Evolutionary conservation across 2,329 filamentous ascomycete species (phyloP), one percentile per base, ranked within the genome.

Genomic region (Chaetothyriales sp.): DNA sequence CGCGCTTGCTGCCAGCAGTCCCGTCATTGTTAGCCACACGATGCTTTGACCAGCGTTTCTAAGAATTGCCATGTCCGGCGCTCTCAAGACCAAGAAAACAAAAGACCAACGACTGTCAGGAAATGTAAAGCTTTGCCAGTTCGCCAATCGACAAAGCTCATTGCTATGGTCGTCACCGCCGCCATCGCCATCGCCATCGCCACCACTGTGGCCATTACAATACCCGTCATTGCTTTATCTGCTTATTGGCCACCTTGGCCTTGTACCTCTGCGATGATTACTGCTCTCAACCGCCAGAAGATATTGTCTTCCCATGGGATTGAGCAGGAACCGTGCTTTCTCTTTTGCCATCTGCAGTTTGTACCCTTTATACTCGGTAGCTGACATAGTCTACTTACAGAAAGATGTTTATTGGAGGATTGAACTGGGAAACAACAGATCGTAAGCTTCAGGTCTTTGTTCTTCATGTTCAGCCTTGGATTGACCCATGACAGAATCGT

Each of bases 361-460:
- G 12, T 39, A 39, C 15, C 32, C 15, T 15, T 15, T 12, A 26
- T 45, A 15, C 44, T 57, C 51, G 45, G 54, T 57, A 53, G 53
- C 66, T 70, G 60, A 68, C 63, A 56, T 51, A 56, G 55, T 53
- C 60, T 61, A 64, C 53, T 61, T 54, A 63, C 71, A 98, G 92
- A 63, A 98, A 98, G 74, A 98, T 98, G 92, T 98, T 98, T 63
- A 98, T 98, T 69, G 92, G 92, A 62, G 92, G 92, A 43, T 73
- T 98, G 50, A 98, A 98, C 66, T 98, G 92, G 92, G 92, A 98
- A 70, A 98, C 92, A 15, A 96, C 92, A 51, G 90, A 96, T 72
- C 82, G 90, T 96, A 81, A 77, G 88, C 71, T 19, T 18, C 18
- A 36, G n/a, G 22, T 28, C 2, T n/a, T 28, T 18, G 49, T 9